Conservation (phyloP, 208 protist genomes). For the Crithidia expoeki region DNA sequence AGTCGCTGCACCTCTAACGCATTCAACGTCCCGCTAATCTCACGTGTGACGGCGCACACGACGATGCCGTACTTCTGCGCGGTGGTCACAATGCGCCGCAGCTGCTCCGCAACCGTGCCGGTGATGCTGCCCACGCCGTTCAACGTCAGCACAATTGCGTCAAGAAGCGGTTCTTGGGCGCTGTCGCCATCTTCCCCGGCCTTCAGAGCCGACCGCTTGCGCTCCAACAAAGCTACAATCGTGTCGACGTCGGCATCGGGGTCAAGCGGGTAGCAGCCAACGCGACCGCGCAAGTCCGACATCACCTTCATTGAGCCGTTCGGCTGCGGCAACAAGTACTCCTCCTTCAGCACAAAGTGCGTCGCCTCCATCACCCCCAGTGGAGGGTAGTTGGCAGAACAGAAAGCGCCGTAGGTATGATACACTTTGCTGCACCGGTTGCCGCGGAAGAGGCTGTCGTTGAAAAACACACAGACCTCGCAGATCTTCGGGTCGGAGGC, state of each 20-base stretch:
- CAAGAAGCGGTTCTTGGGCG: conserved; percentile 33
- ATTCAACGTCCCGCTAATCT: conserved; percentile 49
- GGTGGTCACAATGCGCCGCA: conserved; percentile 42
- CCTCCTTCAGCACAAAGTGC: conserved; percentile 53
- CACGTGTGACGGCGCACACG: conserved; percentile 42
- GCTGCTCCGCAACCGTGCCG: conserved; percentile 21
- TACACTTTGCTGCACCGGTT: conserved; percentile 92
- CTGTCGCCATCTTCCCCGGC: neutral
- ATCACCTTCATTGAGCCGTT: conserved; percentile 48
- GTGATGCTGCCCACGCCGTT: conserved; percentile 47
- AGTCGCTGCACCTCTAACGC: conserved; percentile 41
- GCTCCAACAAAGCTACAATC: conserved; percentile 41
- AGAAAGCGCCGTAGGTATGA: conserved; percentile 90
- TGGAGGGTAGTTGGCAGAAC: conserved; percentile 82
- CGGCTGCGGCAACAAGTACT: conserved; percentile 56
- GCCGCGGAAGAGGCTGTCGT: conserved; percentile 91
- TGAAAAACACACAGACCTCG: conserved; percentile 97
- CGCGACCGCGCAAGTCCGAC: conserved; percentile 54
- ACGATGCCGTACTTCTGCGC: conserved; percentile 39
- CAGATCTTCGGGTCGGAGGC: conserved; percentile 82
- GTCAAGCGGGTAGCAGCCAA: conserved; percentile 51
- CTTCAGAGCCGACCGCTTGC: conserved; percentile 1
- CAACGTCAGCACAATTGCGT: conserved; percentile 60
- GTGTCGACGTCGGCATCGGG: conserved; percentile 57
- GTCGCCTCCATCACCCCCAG: conserved; percentile 88